phyloP scores from a whole-genome alignment of 306 rosid species.

The Carpinus fangiana region DNA sequence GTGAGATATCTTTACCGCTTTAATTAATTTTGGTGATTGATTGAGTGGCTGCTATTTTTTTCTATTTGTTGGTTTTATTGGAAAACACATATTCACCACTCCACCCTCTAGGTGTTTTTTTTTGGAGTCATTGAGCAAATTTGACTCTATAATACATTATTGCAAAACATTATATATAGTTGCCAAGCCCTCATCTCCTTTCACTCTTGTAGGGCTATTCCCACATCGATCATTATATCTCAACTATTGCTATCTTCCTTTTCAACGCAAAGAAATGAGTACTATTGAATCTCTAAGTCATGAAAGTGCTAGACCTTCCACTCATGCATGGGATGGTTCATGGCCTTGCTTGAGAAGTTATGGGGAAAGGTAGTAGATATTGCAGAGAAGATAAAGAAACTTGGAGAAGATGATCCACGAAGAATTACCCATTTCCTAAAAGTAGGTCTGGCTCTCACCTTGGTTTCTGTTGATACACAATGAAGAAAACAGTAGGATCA shows the following conservation, averaged over 20 bases:
- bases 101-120: no score
- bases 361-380: neutral
- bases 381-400: slow-evolving; percentile 18
- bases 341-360: neutral
- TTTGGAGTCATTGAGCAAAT: no score
- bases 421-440: slow-evolving; percentile 30
- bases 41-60: no score
- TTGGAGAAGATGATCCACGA: slow-evolving; percentile 32
- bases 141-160: no score
- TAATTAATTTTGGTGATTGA: no score
- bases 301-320: neutral
- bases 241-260: neutral
- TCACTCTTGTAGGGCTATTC: neutral
- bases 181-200: no score
- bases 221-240: neutral
- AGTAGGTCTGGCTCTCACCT: slow-evolving; percentile 28
- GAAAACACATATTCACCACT: no score
- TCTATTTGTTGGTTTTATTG: no score
- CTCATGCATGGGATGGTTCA: neutral
- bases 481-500: no score
- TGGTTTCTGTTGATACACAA: no score
- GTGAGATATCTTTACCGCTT: no score
- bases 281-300: neutral
- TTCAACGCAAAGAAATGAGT: neutral
- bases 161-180: no score